These are phyloP conservation scores for Pythium diclinum DNA, from an alignment of 352 stramenopile species.

Conservation along the genomic window DNA sequence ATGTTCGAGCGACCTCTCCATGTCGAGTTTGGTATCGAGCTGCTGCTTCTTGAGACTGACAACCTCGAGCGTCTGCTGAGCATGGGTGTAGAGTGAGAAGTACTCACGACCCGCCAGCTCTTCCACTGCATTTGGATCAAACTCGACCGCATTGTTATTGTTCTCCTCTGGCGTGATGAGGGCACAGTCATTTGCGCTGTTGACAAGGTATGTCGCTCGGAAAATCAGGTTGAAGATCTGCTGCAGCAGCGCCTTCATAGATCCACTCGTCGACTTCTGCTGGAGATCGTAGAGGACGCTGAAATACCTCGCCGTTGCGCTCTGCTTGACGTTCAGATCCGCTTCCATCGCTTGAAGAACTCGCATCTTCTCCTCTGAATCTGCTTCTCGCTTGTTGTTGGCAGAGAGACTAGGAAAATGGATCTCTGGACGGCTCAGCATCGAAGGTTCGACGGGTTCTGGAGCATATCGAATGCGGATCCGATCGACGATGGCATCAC, in stretches of 20 bases:
- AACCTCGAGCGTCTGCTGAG: constrained; percentile 19
- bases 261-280: constrained; percentile 16
- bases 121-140: constrained; percentile 17
- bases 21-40: constrained; percentile 34
- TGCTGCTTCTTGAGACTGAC: constrained; percentile 17
- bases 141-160: background rate
- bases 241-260: constrained; percentile 33
- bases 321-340: constrained; percentile 14
- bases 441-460: background rate
- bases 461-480: constrained; percentile 15
- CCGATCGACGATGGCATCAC: background rate
- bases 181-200: background rate
- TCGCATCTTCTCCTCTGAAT: constrained; percentile 53
- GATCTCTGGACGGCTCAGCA: constrained; percentile 3
- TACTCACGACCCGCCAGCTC: constrained; percentile 26
- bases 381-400: constrained; percentile 69
- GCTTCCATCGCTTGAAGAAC: constrained; percentile 85
- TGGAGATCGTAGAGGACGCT: constrained; percentile 28
- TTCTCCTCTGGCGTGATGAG: background rate
- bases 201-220: constrained; percentile 22
- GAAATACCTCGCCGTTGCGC: constrained; percentile 36
- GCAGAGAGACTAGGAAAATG: constrained; percentile 86
- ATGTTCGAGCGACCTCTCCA: constrained; percentile 44
- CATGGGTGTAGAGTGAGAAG: constrained; percentile 27
- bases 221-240: constrained; percentile 25